Evolutionary conservation across 139 green algal genomes (phyloP), one percentile per base, ranked within the genome.

Genomic region (Chlorella ohadii): DNA sequence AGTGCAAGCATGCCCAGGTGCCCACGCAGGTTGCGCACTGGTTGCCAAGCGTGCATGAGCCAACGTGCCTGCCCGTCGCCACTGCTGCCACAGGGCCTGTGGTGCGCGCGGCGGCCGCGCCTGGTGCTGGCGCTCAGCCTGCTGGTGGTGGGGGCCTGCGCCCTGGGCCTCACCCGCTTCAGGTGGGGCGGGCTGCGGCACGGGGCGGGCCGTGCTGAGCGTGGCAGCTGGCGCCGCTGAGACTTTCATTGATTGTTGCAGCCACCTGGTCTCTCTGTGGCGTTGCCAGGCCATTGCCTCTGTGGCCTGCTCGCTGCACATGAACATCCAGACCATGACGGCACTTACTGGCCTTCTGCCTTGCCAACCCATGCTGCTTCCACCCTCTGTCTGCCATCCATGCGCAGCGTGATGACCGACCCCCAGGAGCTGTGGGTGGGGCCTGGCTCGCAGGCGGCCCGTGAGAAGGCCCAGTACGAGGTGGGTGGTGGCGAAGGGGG

Each of bases 351-450:
- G n/a, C n/a, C 44, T 51, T 9, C 44, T 51, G 61, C 61, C 61
- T 27, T 28, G 41, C 74, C 59, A 59, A 23, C 15, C 12, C 51
- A 13, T 59, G n/a, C n/a, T n/a, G n/a, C n/a, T n/a, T n/a, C n/a
- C n/a, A n/a, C n/a, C n/a, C n/a, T n/a, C n/a, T n/a, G n/a, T n/a
- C n/a, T n/a, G n/a, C n/a, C n/a, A n/a, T n/a, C n/a, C n/a, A n/a
- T n/a, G n/a, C n/a, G 38, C 76, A 82, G 76, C 23, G 87, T 95
- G 44, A 81, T 91, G 41, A 94, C 87, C 1, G 72, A 93, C 70
- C 94, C 94, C 1, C 85, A 92, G 86, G 41, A 84, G 76, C 88
- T 98, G 38, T 98, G 95, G 95, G 95, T 98, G 39, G 89, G 91
- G 3, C 86, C 93, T 1, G 72, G 61, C 79, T 96, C 92, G 68